Percentiles rank a stretch among this genome's conserved stretches.
These are phyloP conservation scores for Cryphonectria naterciae DNA, from an alignment of 2,329 filamentous ascomycete genomes.

Conservation along the genomic window DNA sequence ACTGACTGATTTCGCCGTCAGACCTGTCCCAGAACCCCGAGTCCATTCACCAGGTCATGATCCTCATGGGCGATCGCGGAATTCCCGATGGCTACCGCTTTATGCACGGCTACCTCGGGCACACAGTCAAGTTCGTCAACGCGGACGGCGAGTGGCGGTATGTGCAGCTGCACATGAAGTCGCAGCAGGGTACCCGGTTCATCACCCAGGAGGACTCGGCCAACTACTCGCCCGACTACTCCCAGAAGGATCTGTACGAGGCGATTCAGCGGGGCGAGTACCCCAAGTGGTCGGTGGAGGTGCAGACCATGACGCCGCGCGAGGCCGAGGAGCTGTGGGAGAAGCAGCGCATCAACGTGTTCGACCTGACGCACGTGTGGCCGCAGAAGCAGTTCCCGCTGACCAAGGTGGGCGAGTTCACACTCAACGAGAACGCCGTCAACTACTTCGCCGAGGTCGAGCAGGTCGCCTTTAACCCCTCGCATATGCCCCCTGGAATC, in stretches of 20 bases:
- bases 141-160: conserved; percentile 58
- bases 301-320: conserved; percentile 56
- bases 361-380: conserved; percentile 64
- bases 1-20: not conserved
- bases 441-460: conserved; percentile 75
- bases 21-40: conserved; percentile 63
- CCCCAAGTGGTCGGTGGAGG: conserved; percentile 58
- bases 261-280: conserved; percentile 56
- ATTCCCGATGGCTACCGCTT: conserved; percentile 58
- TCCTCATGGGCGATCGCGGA: conserved; percentile 60
- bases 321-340: conserved; percentile 53
- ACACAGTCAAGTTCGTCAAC: conserved; percentile 60
- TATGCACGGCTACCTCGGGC: conserved; percentile 59
- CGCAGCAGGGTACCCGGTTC: conserved; percentile 56
- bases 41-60: conserved; percentile 61
- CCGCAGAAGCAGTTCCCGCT: conserved; percentile 58
- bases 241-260: conserved; percentile 57
- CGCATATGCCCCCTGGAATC: conserved; percentile 66
- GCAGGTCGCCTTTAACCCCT: conserved; percentile 68
- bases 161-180: conserved; percentile 56
- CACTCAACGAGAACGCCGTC: conserved; percentile 57
- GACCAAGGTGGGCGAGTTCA: conserved; percentile 56
- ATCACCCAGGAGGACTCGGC: conserved; percentile 54
- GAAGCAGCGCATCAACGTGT: conserved; percentile 48
- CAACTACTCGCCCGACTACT: conserved; percentile 51